These are phyloP conservation scores for Fusarium succisae DNA, from an alignment of 2,329 filamentous ascomycete species.

Conservation along the genomic window DNA sequence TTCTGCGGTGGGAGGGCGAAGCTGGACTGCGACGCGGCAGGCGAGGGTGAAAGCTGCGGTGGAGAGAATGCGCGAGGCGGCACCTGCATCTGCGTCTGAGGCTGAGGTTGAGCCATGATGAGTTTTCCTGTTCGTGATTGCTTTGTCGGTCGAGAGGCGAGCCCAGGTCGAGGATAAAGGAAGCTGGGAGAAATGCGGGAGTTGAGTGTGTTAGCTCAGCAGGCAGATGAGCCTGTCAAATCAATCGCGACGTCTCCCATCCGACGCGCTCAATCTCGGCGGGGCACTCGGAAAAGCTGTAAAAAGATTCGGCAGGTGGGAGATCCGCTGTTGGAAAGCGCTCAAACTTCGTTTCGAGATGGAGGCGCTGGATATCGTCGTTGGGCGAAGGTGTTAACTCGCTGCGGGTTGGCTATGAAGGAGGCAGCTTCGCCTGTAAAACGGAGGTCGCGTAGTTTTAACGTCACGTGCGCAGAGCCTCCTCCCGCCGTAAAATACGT, in stretches of 20 bases:
- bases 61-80: conserved; percentile 69
- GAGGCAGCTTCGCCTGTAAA: conserved; percentile 45
- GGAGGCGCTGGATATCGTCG: conserved; percentile 39
- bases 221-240: conserved; percentile 62
- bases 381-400: conserved; percentile 37
- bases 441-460: conserved; percentile 53
- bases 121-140: conserved; percentile 1
- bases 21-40: conserved; percentile 62
- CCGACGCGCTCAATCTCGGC: conserved; percentile 48
- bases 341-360: conserved; percentile 31
- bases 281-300: conserved; percentile 25
- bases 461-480: conserved; percentile 53
- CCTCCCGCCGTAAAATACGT: background rate
- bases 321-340: conserved; percentile 10
- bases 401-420: conserved; percentile 41
- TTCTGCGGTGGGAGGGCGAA: conserved; percentile 75
- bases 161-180: conserved; percentile 14
- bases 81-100: conserved; percentile 52
- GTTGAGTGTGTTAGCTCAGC: conserved; percentile 47
- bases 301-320: conserved; percentile 1
- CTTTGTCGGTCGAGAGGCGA: conserved; percentile 5
- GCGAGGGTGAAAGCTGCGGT: conserved; percentile 69
- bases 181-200: conserved; percentile 21
- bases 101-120: conserved; percentile 68
- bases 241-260: conserved; percentile 58